These are phyloP conservation scores for Boletellus sp. DNA, from an alignment of 1,284 basidiomycete species.

Conservation along the genomic window DNA sequence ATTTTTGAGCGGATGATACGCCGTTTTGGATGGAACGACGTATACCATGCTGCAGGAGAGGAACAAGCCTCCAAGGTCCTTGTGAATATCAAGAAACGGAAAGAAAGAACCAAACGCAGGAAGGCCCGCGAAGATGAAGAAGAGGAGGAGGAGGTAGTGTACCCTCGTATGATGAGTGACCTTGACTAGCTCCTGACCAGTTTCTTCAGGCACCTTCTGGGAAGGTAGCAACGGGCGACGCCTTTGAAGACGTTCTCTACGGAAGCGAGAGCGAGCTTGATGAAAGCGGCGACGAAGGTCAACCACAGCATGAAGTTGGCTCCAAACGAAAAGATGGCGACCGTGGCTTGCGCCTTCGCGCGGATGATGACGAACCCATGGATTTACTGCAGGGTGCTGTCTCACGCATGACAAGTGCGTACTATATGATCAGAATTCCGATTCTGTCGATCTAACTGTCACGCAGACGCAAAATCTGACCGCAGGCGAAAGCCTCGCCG, in stretches of 20 bases:
- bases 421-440: conserved; percentile 8
- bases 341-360: conserved; percentile 63
- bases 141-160: conserved; percentile 46
- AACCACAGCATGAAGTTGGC: conserved; percentile 25
- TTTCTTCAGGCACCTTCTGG: conserved; percentile 35
- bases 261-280: conserved; percentile 88
- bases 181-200: conserved; percentile 8
- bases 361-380: conserved; percentile 94
- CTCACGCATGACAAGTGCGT: conserved; percentile 73
- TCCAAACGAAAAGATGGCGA: conserved; percentile 39
- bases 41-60: conserved; percentile 74
- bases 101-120: conserved; percentile 86
- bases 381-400: conserved; percentile 88
- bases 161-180: neutral
- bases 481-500: conserved; percentile 78
- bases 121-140: conserved; percentile 52
- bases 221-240: conserved; percentile 69
- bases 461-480: conserved; percentile 48
- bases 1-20: conserved; percentile 96
- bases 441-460: conserved; percentile 9
- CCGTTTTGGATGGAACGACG: conserved; percentile 85
- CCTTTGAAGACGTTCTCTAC: conserved; percentile 94
- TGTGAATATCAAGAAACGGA: conserved; percentile 41
- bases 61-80: conserved; percentile 72
- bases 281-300: conserved; percentile 68